phyloP scores from a whole-genome alignment of 169 alveolate species.

The Eimeria nieschulzi region DNA sequence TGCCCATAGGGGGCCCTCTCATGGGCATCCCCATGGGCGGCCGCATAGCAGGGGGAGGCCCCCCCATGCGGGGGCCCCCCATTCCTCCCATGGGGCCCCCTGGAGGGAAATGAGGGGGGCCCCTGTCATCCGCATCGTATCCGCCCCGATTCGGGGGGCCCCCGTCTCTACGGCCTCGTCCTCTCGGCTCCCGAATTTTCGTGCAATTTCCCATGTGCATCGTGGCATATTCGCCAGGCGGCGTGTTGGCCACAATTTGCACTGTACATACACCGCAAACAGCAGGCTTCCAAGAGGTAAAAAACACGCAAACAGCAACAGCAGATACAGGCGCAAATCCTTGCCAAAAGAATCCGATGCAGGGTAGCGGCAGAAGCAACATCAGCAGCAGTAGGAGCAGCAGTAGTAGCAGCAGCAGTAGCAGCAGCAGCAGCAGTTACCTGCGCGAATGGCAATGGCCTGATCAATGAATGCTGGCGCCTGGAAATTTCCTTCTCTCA shows the following conservation, averaged over 20 bases:
- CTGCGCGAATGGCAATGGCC: conserved; percentile 22
- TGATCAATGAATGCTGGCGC: conserved; percentile 64
- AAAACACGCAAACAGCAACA: neutral
- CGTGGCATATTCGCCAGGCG: neutral
- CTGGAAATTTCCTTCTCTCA: conserved; percentile 54
- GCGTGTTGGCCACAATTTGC: conserved; percentile 40
- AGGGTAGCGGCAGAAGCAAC: no score
- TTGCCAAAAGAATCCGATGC: no score
- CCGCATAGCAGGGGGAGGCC: neutral
- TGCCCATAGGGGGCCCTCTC: conserved; percentile 1
- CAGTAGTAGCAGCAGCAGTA: neutral
- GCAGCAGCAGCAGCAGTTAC: neutral
- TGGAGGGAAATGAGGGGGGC: conserved; percentile 8
- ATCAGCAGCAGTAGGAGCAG: neutral
- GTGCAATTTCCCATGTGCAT: conserved; percentile 32
- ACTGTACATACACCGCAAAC: conserved; percentile 16
- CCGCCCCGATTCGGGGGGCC: conserved; percentile 3
- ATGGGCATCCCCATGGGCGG: conserved; percentile 11
- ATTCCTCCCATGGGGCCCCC: neutral
- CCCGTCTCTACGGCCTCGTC: neutral
- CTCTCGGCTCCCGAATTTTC: neutral
- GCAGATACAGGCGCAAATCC: neutral
- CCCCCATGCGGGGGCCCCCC: conserved; percentile 45
- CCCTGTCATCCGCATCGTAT: neutral
- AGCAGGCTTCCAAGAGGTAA: neutral